phyloP scores from a whole-genome alignment of 2,329 filamentous ascomycete genomes.

The Elsinoe australis region DNA sequence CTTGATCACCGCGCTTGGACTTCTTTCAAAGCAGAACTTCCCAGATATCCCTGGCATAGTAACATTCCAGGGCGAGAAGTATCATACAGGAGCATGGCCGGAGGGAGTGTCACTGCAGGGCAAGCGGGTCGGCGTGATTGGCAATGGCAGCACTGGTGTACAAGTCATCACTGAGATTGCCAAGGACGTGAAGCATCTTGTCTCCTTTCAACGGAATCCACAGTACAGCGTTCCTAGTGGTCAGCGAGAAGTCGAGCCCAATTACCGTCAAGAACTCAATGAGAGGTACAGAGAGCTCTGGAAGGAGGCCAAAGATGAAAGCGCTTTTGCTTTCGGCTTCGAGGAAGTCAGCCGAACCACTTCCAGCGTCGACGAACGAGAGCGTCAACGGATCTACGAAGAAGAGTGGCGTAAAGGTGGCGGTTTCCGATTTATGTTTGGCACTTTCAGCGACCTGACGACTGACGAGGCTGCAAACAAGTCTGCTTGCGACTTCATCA shows the following conservation, averaged over 20 bases:
- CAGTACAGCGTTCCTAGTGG: slow-evolving; percentile 59
- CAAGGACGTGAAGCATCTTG: slow-evolving; percentile 47
- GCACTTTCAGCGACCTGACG: slow-evolving; percentile 48
- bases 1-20: slow-evolving; percentile 39
- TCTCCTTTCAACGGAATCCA: slow-evolving; percentile 60
- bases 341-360: slow-evolving; percentile 48
- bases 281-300: slow-evolving; percentile 41
- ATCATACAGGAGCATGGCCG: slow-evolving; percentile 47
- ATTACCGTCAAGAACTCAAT: slow-evolving; percentile 45
- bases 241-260: slow-evolving; percentile 40
- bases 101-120: slow-evolving; percentile 46
- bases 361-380: slow-evolving; percentile 37
- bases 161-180: slow-evolving; percentile 57
- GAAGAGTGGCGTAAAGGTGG: slow-evolving; percentile 36
- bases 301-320: slow-evolving; percentile 43
- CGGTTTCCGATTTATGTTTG: slow-evolving; percentile 51
- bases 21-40: slow-evolving; percentile 25
- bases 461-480: slow-evolving; percentile 42
- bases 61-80: slow-evolving; percentile 27
- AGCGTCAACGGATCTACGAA: slow-evolving; percentile 38
- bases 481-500: slow-evolving; percentile 51
- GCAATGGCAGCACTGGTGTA: slow-evolving; percentile 57
- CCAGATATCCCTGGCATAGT: slow-evolving; percentile 29
- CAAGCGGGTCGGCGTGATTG: slow-evolving; percentile 56
- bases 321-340: slow-evolving; percentile 53